Base-by-base conservation (phyloP, 148 eudicot genomes). In the Rheum nobile region DNA sequence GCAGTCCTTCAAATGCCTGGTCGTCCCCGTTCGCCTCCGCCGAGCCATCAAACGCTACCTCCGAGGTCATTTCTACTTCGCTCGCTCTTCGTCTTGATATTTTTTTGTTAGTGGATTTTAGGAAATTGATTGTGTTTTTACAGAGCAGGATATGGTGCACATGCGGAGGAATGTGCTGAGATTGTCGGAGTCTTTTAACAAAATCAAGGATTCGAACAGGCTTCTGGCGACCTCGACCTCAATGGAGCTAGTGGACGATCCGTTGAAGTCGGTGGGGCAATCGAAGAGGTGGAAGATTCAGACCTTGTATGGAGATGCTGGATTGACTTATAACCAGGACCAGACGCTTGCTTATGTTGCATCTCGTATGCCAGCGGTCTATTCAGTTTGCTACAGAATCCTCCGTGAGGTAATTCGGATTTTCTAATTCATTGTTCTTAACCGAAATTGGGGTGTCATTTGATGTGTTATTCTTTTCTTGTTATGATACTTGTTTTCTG, bases 301-400 rank as follows among this genome's bases (percentile, higher is more conserved):
- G 77, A 85, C 86, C 77, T 68, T 79, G 2, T 91, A 88, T 73
- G 97, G 97, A 22, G 98, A 89, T 55, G 79, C 77, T 28, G 97
- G 97, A 9, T 76, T 95, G 32, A 84, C 80, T 52, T 91, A 91
- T 81, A 77, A 79, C 8, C 91, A 91, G 31, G 91, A 95, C 71
- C 86, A 95, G 61, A 80, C 89, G 6, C 74, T 72, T 29, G 97
- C 98, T 48, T 90, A 95, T 80, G 90, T 94, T 22, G 98, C 97
- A 14, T 73, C 96, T 41, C 85, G 97, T 16, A 91, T 90, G 98
- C 98, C 97, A 5, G 89, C 98, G 1, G 93, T 91, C 61, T 91
- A 88, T 75, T 83, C 96, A 34, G 97, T 95, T 61, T 88, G 90
- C 76, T 83, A 75, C 74, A 77, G 98, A 68, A 89, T 89, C 29